Evolutionary conservation across 83 land plant species (phyloP).

Genomic region (Picea abies): DNA sequence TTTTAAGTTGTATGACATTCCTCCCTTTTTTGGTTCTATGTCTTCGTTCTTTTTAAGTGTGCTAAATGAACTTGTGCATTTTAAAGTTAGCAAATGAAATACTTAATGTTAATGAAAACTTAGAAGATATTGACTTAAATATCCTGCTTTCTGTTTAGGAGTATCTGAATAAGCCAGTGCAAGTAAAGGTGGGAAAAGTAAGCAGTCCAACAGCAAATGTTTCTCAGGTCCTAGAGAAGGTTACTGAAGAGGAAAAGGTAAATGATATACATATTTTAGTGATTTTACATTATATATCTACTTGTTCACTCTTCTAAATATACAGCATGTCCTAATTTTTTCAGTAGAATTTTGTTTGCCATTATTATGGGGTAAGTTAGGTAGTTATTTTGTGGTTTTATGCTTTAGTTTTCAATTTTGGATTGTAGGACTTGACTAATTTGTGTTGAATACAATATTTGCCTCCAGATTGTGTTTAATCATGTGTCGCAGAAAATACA

Average conservation of each 20-base stretch:
- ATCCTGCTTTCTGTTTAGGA: conserved; percentile 29
- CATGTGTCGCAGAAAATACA: not conserved
- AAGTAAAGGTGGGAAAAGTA: conserved; percentile 83
- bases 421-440: not conserved
- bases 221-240: conserved; percentile 63
- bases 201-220: conserved; percentile 86
- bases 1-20: not conserved
- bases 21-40: not conserved
- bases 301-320: not conserved
- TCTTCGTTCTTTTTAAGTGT: not conserved
- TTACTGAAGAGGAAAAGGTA: conserved; percentile 71
- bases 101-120: not conserved
- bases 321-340: not conserved
- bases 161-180: conserved; percentile 60
- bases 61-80: not conserved
- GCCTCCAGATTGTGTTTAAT: not conserved
- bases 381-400: not conserved
- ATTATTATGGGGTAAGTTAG: too few species aligned
- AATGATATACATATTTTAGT: not conserved
- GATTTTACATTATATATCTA: not conserved
- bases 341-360: too few species aligned
- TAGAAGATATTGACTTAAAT: not conserved
- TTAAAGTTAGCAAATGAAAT: not conserved
- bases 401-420: not conserved
- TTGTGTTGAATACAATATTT: not conserved